A percentile compares a stretch with the other conserved stretches of the same genome.
These are phyloP conservation scores for Candida khao-thaluensis DNA, from an alignment of 805 yeast species.

Conservation along the genomic window DNA sequence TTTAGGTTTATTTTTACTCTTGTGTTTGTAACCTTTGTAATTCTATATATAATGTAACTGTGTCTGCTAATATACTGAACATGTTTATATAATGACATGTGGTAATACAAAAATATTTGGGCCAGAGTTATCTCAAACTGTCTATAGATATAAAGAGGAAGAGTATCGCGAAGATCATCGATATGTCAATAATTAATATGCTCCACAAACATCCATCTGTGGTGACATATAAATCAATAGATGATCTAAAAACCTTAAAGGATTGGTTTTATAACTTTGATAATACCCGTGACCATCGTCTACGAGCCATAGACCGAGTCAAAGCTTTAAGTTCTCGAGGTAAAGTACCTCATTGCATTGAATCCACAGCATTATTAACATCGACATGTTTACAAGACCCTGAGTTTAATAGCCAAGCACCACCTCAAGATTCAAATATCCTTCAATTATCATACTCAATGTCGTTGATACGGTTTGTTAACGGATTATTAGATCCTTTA, in stretches of 20 bases:
- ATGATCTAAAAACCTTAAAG: constrained; percentile 47
- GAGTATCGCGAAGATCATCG: too few species aligned
- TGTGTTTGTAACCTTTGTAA: too few species aligned
- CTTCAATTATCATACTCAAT: constrained; percentile 61
- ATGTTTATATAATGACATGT: too few species aligned
- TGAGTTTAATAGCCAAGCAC: background rate
- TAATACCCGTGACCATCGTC: constrained; percentile 27
- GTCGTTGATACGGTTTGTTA: constrained; percentile 82
- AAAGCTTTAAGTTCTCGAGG: constrained; percentile 59
- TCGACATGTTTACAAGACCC: constrained; percentile 46
- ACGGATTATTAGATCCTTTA: constrained; percentile 83
- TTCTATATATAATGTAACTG: too few species aligned
- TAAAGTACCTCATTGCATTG: constrained; percentile 68
- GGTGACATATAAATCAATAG: constrained; percentile 28
- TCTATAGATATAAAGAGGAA: too few species aligned
- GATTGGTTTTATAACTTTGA: constrained; percentile 51
- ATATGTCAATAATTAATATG: too few species aligned
- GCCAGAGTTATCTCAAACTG: too few species aligned
- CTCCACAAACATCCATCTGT: constrained; percentile 19
- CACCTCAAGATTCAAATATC: constrained; percentile 27
- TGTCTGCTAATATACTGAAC: too few species aligned
- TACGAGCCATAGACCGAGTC: constrained; percentile 51
- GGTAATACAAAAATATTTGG: too few species aligned
- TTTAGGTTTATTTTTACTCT: too few species aligned
- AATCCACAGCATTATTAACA: constrained; percentile 58